phyloP scores from a whole-genome alignment of 2,329 filamentous ascomycete genomes.

The Colletotrichum gigasporum region DNA sequence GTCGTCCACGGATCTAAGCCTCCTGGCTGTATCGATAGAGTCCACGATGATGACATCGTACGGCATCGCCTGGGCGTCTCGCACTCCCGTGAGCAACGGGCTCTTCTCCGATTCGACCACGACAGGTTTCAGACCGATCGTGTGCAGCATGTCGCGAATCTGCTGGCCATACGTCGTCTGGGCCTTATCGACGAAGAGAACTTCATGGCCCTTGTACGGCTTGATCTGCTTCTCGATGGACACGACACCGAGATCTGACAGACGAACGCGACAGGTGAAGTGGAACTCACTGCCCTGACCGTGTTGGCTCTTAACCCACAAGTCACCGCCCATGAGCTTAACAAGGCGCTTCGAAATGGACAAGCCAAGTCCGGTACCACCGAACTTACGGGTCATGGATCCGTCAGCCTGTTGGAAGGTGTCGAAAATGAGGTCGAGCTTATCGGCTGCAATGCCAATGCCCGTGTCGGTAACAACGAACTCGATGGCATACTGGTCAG shows the following conservation, averaged over 20 bases:
- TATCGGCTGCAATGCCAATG: constrained; percentile 95
- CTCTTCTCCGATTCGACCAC: constrained; percentile 84
- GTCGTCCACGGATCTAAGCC: constrained; percentile 86
- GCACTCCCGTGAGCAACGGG: constrained; percentile 64
- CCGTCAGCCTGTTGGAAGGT: constrained; percentile 99
- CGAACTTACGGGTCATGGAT: constrained; percentile 95
- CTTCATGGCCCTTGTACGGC: constrained; percentile 92
- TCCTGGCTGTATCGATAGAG: constrained; percentile 88
- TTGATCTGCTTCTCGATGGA: constrained; percentile 84
- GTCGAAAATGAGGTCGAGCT: constrained; percentile 96
- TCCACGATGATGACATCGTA: constrained; percentile 98
- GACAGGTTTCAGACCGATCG: constrained; percentile 82
- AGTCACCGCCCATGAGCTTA: constrained; percentile 94
- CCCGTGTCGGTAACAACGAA: constrained; percentile 96
- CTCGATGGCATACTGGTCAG: constrained; percentile 90
- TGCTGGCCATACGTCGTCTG: constrained; percentile 80
- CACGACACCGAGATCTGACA: constrained; percentile 81
- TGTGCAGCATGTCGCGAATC: constrained; percentile 80
- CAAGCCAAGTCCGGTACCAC: constrained; percentile 90
- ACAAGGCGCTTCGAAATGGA: constrained; percentile 96
- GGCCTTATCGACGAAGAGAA: constrained; percentile 94
- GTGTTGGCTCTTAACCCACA: constrained; percentile 95
- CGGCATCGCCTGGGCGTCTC: constrained; percentile 67
- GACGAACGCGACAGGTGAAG: constrained; percentile 92
- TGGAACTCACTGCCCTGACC: constrained; percentile 94